These are phyloP conservation scores for Casaregolazyma lundiana DNA, from an alignment of 1,139 yeast genomes.

Conservation along the genomic window DNA sequence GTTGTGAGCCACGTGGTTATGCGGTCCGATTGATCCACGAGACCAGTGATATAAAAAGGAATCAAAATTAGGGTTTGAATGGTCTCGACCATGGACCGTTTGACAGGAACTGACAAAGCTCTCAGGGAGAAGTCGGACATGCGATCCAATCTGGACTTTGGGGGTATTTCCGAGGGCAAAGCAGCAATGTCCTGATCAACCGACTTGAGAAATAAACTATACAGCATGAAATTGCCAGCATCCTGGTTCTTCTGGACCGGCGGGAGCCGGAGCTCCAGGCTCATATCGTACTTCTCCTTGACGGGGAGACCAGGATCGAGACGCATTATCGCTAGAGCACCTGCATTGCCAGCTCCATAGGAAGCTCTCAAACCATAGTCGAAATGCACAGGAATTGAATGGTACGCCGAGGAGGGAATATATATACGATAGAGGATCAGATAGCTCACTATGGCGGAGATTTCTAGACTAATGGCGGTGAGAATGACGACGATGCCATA, in stretches of 20 bases:
- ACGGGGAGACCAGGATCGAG: constrained; percentile 1
- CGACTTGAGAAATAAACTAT: constrained; percentile 17
- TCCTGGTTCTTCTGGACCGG: constrained; percentile 27
- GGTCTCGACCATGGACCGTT: constrained; percentile 25
- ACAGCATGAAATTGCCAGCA: constrained; percentile 35
- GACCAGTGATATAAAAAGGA: constrained; percentile 31
- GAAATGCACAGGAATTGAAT: constrained; percentile 4
- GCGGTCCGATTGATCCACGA: constrained; percentile 10
- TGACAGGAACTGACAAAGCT: constrained; percentile 31
- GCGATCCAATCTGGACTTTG: constrained; percentile 7
- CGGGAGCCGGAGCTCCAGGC: constrained; percentile 30
- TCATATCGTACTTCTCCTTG: constrained; percentile 4
- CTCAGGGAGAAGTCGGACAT: constrained; percentile 14
- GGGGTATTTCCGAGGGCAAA: constrained; percentile 12
- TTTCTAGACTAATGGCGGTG: constrained; percentile 13
- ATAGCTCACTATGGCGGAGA: constrained; percentile 22
- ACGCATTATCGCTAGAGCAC: constrained; percentile 7
- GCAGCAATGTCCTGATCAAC: constrained; percentile 12
- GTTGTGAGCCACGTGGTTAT: constrained; percentile 16
- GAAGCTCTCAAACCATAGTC: constrained; percentile 7
- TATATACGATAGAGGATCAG: constrained; percentile 21
- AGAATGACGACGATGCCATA: constrained; percentile 14
- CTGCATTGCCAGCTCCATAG: background rate
- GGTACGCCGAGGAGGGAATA: constrained; percentile 18
- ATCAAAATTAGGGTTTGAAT: constrained; percentile 28